Conservation (phyloP, 805 yeast species). For the Torulaspora microellipsoides region DNA sequence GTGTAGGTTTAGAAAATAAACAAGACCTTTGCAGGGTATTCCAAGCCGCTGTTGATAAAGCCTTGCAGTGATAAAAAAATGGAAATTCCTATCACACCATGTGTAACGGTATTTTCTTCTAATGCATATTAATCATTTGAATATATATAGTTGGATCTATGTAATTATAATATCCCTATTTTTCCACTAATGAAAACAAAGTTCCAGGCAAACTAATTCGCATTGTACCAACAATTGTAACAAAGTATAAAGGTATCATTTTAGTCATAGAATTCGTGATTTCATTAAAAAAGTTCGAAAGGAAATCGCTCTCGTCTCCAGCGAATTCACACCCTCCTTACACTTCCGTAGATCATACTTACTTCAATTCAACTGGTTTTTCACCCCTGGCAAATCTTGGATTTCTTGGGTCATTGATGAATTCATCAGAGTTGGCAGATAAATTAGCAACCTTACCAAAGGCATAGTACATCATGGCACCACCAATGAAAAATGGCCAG, state of each 20-base stretch:
- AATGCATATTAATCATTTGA: constrained; percentile 9
- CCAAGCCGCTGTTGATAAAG: constrained; percentile 46
- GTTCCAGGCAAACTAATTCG: no score
- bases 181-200: no score
- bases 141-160: constrained; percentile 9
- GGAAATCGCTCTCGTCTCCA: no score
- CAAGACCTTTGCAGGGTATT: constrained; percentile 50
- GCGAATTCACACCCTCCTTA: neutral
- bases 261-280: no score
- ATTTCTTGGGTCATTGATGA: constrained; percentile 92
- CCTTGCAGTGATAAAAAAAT: constrained; percentile 6
- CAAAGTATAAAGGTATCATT: no score
- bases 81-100: neutral
- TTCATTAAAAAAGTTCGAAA: no score
- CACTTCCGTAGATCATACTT: constrained; percentile 1
- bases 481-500: constrained; percentile 90
- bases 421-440: constrained; percentile 69
- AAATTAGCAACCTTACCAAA: constrained; percentile 65
- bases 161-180: neutral
- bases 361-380: constrained; percentile 40
- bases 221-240: no score
- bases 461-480: constrained; percentile 67
- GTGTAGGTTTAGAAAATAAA: constrained; percentile 79
- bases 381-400: constrained; percentile 74
- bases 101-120: neutral